phyloP scores from a whole-genome alignment of 768 basidiomycete genomes.

The Lanmaoa pseudosensibilis region DNA sequence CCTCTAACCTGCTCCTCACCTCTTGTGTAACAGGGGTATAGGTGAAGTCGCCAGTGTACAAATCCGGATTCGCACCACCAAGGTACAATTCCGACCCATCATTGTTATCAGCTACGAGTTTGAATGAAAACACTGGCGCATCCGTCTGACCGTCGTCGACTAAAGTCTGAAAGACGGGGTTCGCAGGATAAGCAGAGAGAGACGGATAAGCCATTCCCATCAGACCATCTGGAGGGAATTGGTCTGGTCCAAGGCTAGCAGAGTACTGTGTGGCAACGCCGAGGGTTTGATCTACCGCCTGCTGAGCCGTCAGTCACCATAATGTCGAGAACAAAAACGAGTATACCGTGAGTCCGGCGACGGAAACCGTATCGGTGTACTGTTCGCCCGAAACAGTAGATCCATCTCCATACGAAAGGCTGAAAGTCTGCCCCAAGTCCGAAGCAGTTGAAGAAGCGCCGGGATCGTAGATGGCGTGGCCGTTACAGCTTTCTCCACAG shows the following conservation, averaged over 20 bases:
- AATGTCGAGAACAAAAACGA: not conserved
- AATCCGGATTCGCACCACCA: conserved; percentile 46
- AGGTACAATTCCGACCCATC: conserved; percentile 49
- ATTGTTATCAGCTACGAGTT: conserved; percentile 40
- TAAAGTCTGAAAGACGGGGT: conserved; percentile 43
- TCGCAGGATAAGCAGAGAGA: conserved; percentile 35
- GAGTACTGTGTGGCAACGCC: conserved; percentile 16
- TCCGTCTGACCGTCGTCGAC: conserved; percentile 34
- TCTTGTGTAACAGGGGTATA: conserved; percentile 19
- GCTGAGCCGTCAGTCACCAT: not conserved
- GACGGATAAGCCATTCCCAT: conserved; percentile 44
- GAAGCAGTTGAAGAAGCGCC: conserved; percentile 8
- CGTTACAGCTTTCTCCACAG: conserved; percentile 25
- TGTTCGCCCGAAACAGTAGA: not conserved
- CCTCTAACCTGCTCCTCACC: conserved; percentile 1
- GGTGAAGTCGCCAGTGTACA: conserved; percentile 47
- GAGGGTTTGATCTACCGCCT: conserved; percentile 17
- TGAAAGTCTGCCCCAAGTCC: not conserved
- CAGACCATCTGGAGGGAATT: conserved; percentile 27
- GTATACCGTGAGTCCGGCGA: conserved; percentile 14
- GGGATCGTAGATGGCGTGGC: conserved; percentile 36
- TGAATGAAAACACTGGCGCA: conserved; percentile 46
- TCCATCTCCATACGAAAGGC: not conserved
- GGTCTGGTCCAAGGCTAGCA: not conserved
- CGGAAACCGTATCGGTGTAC: conserved; percentile 10